Percentiles rank a stretch among this genome's conserved stretches.
Conservation (phyloP, 208 protist species). For the Trypanosoma congolense region DNA sequence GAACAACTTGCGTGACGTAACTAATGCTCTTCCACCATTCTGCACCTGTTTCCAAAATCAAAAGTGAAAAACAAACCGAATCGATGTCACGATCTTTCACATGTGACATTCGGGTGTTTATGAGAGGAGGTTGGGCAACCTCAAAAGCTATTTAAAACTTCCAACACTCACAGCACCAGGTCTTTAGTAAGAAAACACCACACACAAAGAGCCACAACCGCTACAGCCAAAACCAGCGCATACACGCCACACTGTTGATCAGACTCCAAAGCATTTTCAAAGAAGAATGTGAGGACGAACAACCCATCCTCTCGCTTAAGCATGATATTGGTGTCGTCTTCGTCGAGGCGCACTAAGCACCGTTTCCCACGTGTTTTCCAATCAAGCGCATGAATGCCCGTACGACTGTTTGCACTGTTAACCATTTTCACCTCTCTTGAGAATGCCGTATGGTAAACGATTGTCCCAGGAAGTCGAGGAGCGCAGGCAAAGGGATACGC, state of each 20-base stretch:
- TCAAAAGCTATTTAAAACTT: too few species aligned
- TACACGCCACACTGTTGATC: conserved; percentile 28
- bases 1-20: too few species aligned
- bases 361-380: conserved; percentile 16
- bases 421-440: conserved; percentile 25
- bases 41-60: too few species aligned
- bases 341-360: conserved; percentile 29
- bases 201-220: conserved; percentile 30
- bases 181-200: conserved; percentile 75
- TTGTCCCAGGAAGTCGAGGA: conserved; percentile 40
- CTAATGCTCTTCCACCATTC: too few species aligned
- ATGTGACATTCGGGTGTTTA: too few species aligned
- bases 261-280: conserved; percentile 23
- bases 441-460: conserved; percentile 39
- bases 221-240: conserved; percentile 23
- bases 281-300: conserved; percentile 44
- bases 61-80: too few species aligned
- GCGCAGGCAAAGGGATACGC: conserved; percentile 59
- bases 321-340: conserved; percentile 15
- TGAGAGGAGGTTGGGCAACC: too few species aligned
- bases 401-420: conserved; percentile 35
- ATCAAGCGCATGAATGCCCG: conserved; percentile 21
- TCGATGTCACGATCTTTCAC: too few species aligned
- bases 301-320: conserved; percentile 28
- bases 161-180: conserved; percentile 26